Conservation (phyloP, 139 green algal genomes). For the Closterium sp. region DNA sequence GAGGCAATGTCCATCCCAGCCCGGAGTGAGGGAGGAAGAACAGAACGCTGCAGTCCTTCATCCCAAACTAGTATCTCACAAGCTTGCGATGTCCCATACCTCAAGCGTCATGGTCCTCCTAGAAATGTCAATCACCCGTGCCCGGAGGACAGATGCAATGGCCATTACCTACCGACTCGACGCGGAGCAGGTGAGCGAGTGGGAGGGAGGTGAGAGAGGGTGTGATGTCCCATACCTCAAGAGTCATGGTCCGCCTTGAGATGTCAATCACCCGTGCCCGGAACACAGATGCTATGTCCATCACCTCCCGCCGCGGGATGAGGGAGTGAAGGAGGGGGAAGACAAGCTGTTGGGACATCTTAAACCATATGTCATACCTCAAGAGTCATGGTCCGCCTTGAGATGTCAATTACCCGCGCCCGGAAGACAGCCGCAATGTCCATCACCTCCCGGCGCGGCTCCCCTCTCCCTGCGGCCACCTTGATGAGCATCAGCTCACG, state of each 20-base stretch:
- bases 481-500: conserved; percentile 97
- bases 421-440: conserved; percentile 92
- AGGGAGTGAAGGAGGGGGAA: background rate
- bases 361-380: no score
- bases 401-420: conserved; percentile 77
- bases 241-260: conserved; percentile 69
- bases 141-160: conserved; percentile 87
- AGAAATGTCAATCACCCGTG: conserved; percentile 76
- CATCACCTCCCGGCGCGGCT: conserved; percentile 72
- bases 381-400: conserved; percentile 75
- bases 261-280: conserved; percentile 78
- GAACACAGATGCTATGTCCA: background rate
- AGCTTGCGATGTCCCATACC: no score
- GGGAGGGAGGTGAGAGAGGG: background rate
- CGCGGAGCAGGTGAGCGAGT: conserved; percentile 30
- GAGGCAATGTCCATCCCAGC: conserved; percentile 73
- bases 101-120: conserved; percentile 82
- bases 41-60: no score
- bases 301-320: conserved; percentile 58
- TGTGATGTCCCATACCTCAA: conserved; percentile 70
- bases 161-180: conserved; percentile 79
- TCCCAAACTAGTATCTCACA: no score
- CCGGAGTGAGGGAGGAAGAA: no score
- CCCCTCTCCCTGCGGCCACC: conserved; percentile 53
- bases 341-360: background rate